Evolutionary conservation across 176 grass and related monocot species (phyloP).

Genomic region (barley (Hordeum vulgare)): DNA sequence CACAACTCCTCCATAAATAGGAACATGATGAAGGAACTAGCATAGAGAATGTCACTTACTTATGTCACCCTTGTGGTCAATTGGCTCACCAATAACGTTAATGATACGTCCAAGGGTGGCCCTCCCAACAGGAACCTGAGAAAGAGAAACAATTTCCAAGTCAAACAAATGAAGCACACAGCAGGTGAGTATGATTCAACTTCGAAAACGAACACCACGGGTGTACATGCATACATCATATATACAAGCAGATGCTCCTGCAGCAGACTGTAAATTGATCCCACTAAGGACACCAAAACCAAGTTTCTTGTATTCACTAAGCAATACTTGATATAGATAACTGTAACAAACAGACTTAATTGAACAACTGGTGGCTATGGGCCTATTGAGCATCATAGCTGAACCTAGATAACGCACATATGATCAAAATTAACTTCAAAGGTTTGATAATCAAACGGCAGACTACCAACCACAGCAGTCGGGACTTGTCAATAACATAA

Average conservation of each 20-base stretch:
- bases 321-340: not conserved
- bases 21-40: not conserved
- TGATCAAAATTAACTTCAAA: not conserved
- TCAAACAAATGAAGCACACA: not conserved
- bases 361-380: not conserved
- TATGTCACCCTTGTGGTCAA: constrained; percentile 85
- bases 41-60: constrained; percentile 35
- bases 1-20: not conserved
- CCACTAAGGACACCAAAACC: not conserved
- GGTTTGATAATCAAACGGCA: too few species aligned
- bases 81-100: constrained; percentile 89
- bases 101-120: constrained; percentile 93
- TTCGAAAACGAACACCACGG: not conserved
- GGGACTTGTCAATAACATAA: not conserved
- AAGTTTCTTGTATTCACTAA: not conserved
- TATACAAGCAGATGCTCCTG: not conserved
- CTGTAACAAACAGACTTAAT: not conserved
- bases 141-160: not conserved
- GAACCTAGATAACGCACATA: not conserved
- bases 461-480: too few species aligned
- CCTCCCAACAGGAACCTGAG: constrained; percentile 87
- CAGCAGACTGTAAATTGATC: not conserved
- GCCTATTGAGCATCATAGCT: not conserved
- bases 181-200: not conserved
- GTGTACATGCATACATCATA: not conserved